Evolutionary conservation across 352 stramenopile species (phyloP).

Genomic region (Bremia lactucae): DNA sequence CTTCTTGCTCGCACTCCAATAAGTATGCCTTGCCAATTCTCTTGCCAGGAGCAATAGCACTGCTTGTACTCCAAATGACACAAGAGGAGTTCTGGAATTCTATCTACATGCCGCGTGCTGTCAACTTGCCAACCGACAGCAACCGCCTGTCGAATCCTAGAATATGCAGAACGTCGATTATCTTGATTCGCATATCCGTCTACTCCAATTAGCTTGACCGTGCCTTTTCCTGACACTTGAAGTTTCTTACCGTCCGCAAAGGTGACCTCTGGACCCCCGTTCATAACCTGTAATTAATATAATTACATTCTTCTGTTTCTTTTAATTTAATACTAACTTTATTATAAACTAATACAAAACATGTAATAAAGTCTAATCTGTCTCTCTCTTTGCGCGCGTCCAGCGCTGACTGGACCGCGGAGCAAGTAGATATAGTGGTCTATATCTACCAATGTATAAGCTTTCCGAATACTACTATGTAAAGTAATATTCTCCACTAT

Average conservation of each 20-base stretch:
- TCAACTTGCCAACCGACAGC: slow-evolving; percentile 15
- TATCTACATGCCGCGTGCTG: slow-evolving; percentile 4
- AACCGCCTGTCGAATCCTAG: slow-evolving; percentile 8
- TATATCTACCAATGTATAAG: no score
- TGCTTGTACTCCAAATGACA: slow-evolving; percentile 1
- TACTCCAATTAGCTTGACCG: neutral
- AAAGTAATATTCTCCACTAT: no score
- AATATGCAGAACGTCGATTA: neutral
- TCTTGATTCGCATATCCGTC: neutral
- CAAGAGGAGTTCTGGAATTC: slow-evolving; percentile 6
- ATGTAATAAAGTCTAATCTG: no score
- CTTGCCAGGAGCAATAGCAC: neutral
- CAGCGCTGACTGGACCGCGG: no score
- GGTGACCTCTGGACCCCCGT: no score
- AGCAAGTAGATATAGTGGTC: no score
- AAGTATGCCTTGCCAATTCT: slow-evolving; percentile 2
- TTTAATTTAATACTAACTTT: no score
- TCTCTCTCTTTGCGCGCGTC: no score
- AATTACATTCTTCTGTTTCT: no score
- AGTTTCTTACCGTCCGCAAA: neutral
- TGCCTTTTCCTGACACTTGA: neutral
- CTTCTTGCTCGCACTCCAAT: neutral
- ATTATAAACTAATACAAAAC: no score
- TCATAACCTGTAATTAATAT: no score
- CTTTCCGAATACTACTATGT: no score